A percentile compares a stretch with the other conserved stretches of the same genome.
These are phyloP conservation scores for Ustilago sp. DNA, from an alignment of 1,284 basidiomycete species.

Conservation along the genomic window DNA sequence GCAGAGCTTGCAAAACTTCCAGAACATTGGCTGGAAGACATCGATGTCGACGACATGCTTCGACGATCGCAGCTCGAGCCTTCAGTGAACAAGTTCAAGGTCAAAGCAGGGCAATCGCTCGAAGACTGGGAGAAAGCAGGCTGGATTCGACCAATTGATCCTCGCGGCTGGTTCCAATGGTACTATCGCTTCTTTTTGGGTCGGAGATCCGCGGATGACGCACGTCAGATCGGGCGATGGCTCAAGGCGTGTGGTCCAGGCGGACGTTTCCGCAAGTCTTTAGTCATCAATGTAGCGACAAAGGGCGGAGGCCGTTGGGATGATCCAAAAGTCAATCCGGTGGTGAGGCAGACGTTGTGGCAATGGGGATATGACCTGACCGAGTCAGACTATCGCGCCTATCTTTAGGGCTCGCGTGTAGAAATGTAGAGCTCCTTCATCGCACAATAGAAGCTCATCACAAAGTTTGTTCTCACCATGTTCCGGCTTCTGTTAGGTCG, in stretches of 20 bases:
- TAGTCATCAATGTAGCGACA: conserved; percentile 70
- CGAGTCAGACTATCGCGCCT: conserved; percentile 58
- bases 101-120: conserved; percentile 71
- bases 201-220: conserved; percentile 71
- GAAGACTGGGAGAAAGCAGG: conserved; percentile 72
- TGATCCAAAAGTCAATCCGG: conserved; percentile 54
- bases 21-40: conserved; percentile 43
- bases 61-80: conserved; percentile 63
- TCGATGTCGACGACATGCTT: conserved; percentile 50
- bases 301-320: conserved; percentile 66
- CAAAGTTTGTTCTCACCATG: no score
- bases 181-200: conserved; percentile 72
- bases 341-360: conserved; percentile 63
- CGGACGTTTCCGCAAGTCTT: conserved; percentile 71
- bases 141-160: conserved; percentile 72
- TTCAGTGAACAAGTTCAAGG: conserved; percentile 70
- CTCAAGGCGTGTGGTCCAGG: conserved; percentile 71
- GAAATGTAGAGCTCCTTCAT: not conserved
- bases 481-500: not conserved
- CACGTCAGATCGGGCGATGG: conserved; percentile 72
- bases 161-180: conserved; percentile 71
- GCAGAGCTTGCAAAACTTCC: conserved; percentile 57
- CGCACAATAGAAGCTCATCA: not conserved
- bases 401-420: conserved; percentile 23
- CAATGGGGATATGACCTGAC: conserved; percentile 69